Percentiles rank a stretch among this genome's conserved stretches.
Conservation (phyloP, 2,329 filamentous ascomycete genomes). For the Colletotrichum destructivum region DNA sequence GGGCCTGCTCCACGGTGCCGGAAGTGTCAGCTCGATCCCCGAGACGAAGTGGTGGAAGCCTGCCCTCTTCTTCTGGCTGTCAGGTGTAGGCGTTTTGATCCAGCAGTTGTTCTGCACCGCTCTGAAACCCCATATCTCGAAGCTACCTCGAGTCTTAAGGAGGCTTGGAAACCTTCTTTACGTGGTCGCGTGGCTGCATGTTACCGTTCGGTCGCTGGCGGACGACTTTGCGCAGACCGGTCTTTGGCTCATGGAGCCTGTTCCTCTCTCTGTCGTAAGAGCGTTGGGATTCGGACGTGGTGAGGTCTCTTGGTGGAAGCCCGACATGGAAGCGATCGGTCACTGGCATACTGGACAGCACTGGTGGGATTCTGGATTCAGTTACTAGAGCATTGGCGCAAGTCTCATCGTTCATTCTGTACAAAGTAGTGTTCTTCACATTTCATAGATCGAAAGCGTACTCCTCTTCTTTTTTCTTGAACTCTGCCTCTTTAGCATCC, state of each 20-base stretch:
- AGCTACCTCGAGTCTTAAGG: slow-evolving; percentile 62
- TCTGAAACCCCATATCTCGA: slow-evolving; percentile 52
- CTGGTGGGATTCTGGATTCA: slow-evolving; percentile 72
- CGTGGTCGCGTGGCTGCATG: slow-evolving; percentile 76
- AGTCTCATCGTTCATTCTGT: slow-evolving; percentile 12
- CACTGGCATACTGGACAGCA: slow-evolving; percentile 70
- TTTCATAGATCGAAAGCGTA: background rate
- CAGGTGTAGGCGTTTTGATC: slow-evolving; percentile 75
- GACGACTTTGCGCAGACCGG: slow-evolving; percentile 84
- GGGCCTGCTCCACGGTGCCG: slow-evolving; percentile 79
- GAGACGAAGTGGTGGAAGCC: slow-evolving; percentile 66
- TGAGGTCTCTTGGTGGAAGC: slow-evolving; percentile 78
- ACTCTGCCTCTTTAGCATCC: background rate
- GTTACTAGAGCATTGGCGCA: slow-evolving; percentile 47
- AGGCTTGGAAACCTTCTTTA: slow-evolving; percentile 73
- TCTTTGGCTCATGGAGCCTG: slow-evolving; percentile 85
- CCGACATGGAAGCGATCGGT: slow-evolving; percentile 68
- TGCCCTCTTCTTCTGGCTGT: slow-evolving; percentile 79
- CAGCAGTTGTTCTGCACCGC: slow-evolving; percentile 63
- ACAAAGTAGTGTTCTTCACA: slow-evolving; percentile 4
- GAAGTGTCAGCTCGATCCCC: slow-evolving; percentile 77
- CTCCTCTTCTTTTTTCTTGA: background rate
- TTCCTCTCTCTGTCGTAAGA: slow-evolving; percentile 82
- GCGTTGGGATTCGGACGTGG: slow-evolving; percentile 74
- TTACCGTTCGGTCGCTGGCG: slow-evolving; percentile 75